Evolutionary conservation across 345 rosid species (phyloP).

Genomic region (Geranium rotundifolium): DNA sequence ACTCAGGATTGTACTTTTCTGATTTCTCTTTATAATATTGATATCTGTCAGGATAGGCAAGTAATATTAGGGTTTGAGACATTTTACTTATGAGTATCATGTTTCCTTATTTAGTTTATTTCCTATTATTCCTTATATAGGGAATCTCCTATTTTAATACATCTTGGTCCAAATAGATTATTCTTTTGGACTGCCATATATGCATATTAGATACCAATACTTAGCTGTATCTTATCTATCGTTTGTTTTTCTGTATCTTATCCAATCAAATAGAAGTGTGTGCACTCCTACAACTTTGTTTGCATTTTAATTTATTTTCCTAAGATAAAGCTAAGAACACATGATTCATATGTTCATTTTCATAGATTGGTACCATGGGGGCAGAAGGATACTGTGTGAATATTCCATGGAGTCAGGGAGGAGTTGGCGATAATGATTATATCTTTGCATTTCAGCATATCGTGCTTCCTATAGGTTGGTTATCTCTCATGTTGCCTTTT

Average conservation of each 20-base stretch:
- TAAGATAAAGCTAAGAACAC: too few relatives aligned
- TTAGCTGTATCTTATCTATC: not conserved
- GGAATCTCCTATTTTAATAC: not conserved
- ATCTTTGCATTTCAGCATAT: constrained; percentile 79
- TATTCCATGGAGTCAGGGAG: constrained; percentile 94
- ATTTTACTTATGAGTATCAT: too few relatives aligned
- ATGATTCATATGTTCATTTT: constrained; percentile 10
- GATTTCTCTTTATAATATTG: too few relatives aligned
- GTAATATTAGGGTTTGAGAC: too few relatives aligned
- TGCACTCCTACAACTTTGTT: not conserved
- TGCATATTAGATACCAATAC: not conserved
- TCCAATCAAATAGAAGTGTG: not conserved
- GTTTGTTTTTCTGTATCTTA: not conserved
- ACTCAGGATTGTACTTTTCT: too few relatives aligned
- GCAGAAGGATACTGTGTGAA: constrained; percentile 95
- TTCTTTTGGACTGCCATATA: not conserved
- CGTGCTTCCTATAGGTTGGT: constrained; percentile 84
- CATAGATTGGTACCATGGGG: constrained; percentile 71
- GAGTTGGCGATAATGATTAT: constrained; percentile 92
- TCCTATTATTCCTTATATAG: too few relatives aligned
- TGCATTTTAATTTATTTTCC: not conserved
- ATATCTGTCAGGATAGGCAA: too few relatives aligned
- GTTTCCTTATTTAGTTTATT: too few relatives aligned
- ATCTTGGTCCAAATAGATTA: not conserved
- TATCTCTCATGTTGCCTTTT: constrained; percentile 7